These are phyloP conservation scores for Centaurea solstitialis DNA, from an alignment of 129 eudicot species.

Conservation along the genomic window DNA sequence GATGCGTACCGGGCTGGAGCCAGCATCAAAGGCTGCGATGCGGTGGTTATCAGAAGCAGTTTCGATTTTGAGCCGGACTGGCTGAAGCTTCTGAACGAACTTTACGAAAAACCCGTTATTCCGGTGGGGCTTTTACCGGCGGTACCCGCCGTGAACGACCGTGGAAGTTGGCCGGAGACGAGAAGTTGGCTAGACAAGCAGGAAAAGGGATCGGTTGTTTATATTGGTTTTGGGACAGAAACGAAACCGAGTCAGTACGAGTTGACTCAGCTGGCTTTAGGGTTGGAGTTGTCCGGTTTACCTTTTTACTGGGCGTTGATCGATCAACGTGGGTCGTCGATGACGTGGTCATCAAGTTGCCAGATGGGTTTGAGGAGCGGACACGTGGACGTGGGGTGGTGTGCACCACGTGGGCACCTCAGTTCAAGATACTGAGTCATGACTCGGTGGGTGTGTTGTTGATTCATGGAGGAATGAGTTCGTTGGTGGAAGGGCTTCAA, in stretches of 20 bases:
- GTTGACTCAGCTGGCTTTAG: slow-evolving; percentile 25
- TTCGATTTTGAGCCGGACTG: slow-evolving; percentile 21
- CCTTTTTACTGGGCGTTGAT: slow-evolving; percentile 25
- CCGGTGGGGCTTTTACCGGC: slow-evolving; percentile 26
- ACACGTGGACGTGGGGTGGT: not conserved
- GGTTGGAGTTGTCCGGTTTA: slow-evolving; percentile 15
- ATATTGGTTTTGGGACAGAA: slow-evolving; percentile 26
- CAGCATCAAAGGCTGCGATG: slow-evolving; percentile 5
- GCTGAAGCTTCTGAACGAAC: slow-evolving; percentile 12
- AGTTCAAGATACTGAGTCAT: slow-evolving; percentile 9
- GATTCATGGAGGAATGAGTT: not conserved
- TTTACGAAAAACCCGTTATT: slow-evolving; percentile 19
- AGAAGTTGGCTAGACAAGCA: slow-evolving; percentile 23
- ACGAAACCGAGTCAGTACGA: slow-evolving; percentile 10
- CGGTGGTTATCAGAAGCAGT: not conserved
- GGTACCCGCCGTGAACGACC: not conserved
- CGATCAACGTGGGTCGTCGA: not conserved
- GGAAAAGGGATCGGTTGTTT: slow-evolving; percentile 10
- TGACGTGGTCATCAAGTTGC: not conserved
- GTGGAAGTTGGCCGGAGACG: slow-evolving; percentile 4
- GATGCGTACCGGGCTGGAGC: not conserved
- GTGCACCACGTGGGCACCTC: slow-evolving; percentile 4
- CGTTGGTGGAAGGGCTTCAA: not conserved
- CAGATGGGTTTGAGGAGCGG: slow-evolving; percentile 9
- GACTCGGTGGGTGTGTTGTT: slow-evolving; percentile 10